These are phyloP conservation scores for Penicillium sp. DNA, from an alignment of 2,329 filamentous ascomycete genomes.

Conservation along the genomic window DNA sequence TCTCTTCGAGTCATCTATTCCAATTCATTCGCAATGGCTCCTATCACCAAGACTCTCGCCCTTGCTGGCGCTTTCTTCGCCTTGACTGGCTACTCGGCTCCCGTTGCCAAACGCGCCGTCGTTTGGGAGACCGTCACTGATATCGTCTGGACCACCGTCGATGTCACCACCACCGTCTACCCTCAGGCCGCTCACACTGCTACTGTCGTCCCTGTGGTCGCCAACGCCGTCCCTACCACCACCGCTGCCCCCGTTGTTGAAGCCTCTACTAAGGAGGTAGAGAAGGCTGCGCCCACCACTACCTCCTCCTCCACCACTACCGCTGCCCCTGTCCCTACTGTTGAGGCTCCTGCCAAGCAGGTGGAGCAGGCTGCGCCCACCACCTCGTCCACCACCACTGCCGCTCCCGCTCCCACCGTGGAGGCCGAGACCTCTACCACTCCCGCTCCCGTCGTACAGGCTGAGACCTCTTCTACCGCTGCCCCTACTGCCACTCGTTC, in stretches of 20 bases:
- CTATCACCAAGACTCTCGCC: slow-evolving; percentile 39
- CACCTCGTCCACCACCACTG: slow-evolving; percentile 10
- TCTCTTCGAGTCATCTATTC: not conserved
- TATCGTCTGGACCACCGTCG: slow-evolving; percentile 51
- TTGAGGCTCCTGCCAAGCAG: not conserved
- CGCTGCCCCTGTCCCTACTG: slow-evolving; percentile 7
- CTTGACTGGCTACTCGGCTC: slow-evolving; percentile 32
- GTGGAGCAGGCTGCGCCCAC: slow-evolving; percentile 7
- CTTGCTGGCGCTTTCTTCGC: slow-evolving; percentile 39
- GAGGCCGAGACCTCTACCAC: slow-evolving; percentile 9
- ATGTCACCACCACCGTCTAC: slow-evolving; percentile 51
- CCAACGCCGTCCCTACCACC: slow-evolving; percentile 17
- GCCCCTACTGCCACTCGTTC: not conserved
- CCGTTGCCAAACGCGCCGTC: slow-evolving; percentile 43
- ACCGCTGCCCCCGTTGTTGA: slow-evolving; percentile 11
- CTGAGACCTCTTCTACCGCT: slow-evolving; percentile 1
- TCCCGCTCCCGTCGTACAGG: slow-evolving; percentile 1
- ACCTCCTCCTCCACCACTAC: slow-evolving; percentile 10
- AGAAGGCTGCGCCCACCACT: slow-evolving; percentile 11
- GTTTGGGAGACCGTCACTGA: slow-evolving; percentile 53
- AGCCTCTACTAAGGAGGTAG: not conserved
- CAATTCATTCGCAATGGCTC: slow-evolving; percentile 33
- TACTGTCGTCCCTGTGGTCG: slow-evolving; percentile 24
- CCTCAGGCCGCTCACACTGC: slow-evolving; percentile 23
- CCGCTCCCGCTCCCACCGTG: slow-evolving; percentile 10